A percentile compares a stretch with the other conserved stretches of the same genome.
These are phyloP conservation scores for Eleusine indica DNA, from an alignment of 176 grass and related monocot species.

Conservation along the genomic window DNA sequence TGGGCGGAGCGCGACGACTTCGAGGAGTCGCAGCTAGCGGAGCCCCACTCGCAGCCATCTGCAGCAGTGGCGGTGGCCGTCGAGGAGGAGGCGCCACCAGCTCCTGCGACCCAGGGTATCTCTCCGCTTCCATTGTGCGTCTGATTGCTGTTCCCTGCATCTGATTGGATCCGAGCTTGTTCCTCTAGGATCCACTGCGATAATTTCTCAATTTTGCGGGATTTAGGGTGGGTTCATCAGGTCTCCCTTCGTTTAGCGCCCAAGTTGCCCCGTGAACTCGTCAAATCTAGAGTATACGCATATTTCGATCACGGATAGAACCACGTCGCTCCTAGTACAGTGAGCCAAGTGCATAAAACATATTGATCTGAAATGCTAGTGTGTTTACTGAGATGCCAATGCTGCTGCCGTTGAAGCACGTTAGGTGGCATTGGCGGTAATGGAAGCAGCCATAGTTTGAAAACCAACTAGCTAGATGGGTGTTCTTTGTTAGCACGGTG, in stretches of 20 bases:
- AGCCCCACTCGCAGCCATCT: background rate
- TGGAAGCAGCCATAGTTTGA: background rate
- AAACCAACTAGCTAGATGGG: background rate
- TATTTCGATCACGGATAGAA: background rate
- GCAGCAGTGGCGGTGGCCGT: background rate
- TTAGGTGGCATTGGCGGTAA: background rate
- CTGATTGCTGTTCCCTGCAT: background rate
- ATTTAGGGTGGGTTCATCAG: background rate
- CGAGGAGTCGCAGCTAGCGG: background rate
- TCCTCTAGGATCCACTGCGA: background rate
- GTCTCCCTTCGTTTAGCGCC: background rate
- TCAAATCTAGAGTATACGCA: background rate
- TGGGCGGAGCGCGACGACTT: conserved; percentile 38
- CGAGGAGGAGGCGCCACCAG: background rate
- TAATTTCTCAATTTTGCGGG: background rate
- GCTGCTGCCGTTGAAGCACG: background rate
- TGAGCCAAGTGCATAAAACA: background rate
- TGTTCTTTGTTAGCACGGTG: background rate
- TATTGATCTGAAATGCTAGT: background rate
- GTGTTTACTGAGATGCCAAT: background rate
- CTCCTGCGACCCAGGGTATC: conserved; percentile 34
- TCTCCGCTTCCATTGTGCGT: background rate
- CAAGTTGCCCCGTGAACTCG: background rate
- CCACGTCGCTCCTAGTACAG: background rate
- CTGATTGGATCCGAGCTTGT: conserved; percentile 24